phyloP scores from a whole-genome alignment of 306 rosid species.

The Citrullus colocynthis region DNA sequence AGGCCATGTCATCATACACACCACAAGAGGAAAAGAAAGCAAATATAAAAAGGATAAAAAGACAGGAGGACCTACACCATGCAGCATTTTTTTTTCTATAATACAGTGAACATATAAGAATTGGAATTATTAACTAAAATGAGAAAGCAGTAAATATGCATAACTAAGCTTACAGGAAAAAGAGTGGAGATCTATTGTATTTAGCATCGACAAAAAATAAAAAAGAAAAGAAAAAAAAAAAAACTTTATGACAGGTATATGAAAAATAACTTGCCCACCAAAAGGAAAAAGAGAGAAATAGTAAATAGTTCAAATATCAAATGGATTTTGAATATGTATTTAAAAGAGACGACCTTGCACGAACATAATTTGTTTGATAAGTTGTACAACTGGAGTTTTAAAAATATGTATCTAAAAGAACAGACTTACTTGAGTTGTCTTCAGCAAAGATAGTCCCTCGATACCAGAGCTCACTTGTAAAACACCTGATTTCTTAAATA shows the following conservation, averaged over 20 bases:
- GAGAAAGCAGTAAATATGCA: neutral
- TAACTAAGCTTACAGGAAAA: neutral
- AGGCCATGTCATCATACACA: neutral
- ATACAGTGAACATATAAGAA: too few species aligned
- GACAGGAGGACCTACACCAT: neutral
- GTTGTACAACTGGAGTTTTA: neutral
- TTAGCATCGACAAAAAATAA: neutral
- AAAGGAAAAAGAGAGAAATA: too few species aligned
- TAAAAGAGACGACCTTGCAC: neutral
- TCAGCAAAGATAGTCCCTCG: conserved; percentile 64
- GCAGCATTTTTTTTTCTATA: neutral
- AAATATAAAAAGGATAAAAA: neutral
- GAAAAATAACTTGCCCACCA: too few species aligned
- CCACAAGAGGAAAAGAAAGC: neutral
- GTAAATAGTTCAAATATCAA: neutral
- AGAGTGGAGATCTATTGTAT: neutral
- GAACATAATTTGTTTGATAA: neutral
- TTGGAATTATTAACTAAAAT: neutral
- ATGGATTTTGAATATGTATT: neutral
- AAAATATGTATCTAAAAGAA: neutral
- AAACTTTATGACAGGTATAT: too few species aligned
- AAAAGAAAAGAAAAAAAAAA: too few species aligned
- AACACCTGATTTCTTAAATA: conserved; percentile 52
- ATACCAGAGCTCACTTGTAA: conserved; percentile 70
- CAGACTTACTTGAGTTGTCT: conserved; percentile 62